phyloP scores from a whole-genome alignment of 1,139 yeast genomes.

The Yamadazyma sp. region DNA sequence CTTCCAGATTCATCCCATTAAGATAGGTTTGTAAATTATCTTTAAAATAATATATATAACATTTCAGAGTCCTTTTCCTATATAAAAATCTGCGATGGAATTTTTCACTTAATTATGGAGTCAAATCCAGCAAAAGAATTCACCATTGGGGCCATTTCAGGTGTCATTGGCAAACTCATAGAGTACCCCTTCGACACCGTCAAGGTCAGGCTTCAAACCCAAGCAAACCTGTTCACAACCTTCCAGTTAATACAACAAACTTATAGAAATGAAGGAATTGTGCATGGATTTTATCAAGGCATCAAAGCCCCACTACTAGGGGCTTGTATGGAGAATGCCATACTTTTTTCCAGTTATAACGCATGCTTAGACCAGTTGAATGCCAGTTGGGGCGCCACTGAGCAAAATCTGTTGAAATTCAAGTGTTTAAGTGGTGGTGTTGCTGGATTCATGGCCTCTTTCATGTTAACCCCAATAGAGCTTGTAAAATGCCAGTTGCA shows the following conservation, averaged over 20 bases:
- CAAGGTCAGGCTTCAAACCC: constrained; percentile 75
- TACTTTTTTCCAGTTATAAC: constrained; percentile 57
- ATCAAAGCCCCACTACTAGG: constrained; percentile 80
- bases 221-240: constrained; percentile 46
- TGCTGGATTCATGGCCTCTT: constrained; percentile 82
- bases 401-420: constrained; percentile 27
- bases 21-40: constrained; percentile 24
- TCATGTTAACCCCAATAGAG: constrained; percentile 86
- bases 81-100: neutral
- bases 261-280: constrained; percentile 62
- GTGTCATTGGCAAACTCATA: constrained; percentile 78
- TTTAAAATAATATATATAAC: constrained; percentile 5
- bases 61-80: neutral
- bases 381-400: constrained; percentile 27
- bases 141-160: constrained; percentile 58
- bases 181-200: constrained; percentile 94
- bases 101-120: constrained; percentile 1
- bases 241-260: constrained; percentile 62
- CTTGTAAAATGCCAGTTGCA: constrained; percentile 85
- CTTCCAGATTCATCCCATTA: constrained; percentile 79
- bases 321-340: constrained; percentile 78
- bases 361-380: constrained; percentile 47
- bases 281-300: constrained; percentile 55
- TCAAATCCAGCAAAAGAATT: constrained; percentile 36
- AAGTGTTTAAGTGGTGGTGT: constrained; percentile 70